Evolutionary conservation across 768 basidiomycete species (phyloP).

Genomic region (Amanita muscaria): DNA sequence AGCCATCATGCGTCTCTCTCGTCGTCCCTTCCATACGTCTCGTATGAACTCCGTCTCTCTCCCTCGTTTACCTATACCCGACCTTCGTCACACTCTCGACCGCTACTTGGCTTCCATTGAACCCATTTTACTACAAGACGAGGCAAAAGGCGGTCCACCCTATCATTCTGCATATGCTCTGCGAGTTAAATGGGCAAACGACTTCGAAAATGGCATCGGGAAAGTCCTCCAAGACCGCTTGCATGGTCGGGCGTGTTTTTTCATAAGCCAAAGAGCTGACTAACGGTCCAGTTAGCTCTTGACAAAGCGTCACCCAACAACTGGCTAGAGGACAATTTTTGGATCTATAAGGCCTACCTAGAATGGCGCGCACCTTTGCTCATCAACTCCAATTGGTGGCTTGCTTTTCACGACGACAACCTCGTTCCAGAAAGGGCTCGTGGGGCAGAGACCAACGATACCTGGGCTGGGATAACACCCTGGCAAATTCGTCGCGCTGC

Average conservation of each 20-base stretch:
- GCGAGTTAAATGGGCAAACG: slow-evolving; percentile 50
- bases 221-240: slow-evolving; percentile 62
- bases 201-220: slow-evolving; percentile 69
- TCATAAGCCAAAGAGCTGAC: slow-evolving; percentile 10
- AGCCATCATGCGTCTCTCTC: slow-evolving; percentile 12
- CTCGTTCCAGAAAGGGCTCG: slow-evolving; percentile 41
- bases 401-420: slow-evolving; percentile 71
- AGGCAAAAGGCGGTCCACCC: slow-evolving; percentile 42
- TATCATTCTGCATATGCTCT: slow-evolving; percentile 44
- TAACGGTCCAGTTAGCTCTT: slow-evolving; percentile 41
- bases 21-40: slow-evolving; percentile 11
- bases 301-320: slow-evolving; percentile 80
- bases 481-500: slow-evolving; percentile 86
- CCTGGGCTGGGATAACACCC: slow-evolving; percentile 43
- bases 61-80: slow-evolving; percentile 77
- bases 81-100: slow-evolving; percentile 64
- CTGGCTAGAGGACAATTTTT: slow-evolving; percentile 93
- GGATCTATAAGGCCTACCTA: slow-evolving; percentile 82
- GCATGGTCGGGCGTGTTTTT: slow-evolving; percentile 39
- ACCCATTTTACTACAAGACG: slow-evolving; percentile 74
- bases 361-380: slow-evolving; percentile 81
- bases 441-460: slow-evolving; percentile 28
- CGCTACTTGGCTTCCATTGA: slow-evolving; percentile 71
- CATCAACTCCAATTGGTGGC: slow-evolving; percentile 96
- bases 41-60: slow-evolving; percentile 22